Base-by-base conservation (phyloP, 129 eudicot genomes). In the Lactuca saligna region DNA sequence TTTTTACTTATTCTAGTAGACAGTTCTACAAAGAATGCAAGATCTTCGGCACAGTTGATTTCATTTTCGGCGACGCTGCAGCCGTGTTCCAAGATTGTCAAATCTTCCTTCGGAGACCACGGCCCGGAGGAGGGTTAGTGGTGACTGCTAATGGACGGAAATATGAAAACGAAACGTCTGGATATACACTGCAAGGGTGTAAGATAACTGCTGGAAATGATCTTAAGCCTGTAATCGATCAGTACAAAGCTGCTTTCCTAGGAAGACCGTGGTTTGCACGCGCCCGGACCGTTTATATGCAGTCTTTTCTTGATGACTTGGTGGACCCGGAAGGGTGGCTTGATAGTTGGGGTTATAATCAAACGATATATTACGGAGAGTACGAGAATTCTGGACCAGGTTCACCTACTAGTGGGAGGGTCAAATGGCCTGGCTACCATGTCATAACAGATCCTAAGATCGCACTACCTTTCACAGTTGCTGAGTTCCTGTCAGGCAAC, bases 371-470 rank as follows among this genome's bases (percentile, higher is more conserved):
- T 53, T 79, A 46, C 62, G 84, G 79, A 20, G 84, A 79, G 75
- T 82, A 82, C 51, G 17, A 57, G 41, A 82, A 82, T 49, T 46
- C 17, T 20, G 87, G 84, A 42, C 83, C 81, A 0, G 87, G 83
- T 37, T 79, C 84, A 15, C 66, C 81, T 33, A 79, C 87, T 20
- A 12, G 8, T 17, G 5, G 41, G 29, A 79, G 84, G 73, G 84
- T 82, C 57, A 71, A 70, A 46, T 83, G 87, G 84, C 82, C n/a
- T 5, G 64, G 81, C 44, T 70, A 50, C 34, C 70, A 71, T 37
- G 49, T n/a, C 31, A 69, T 78, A 37, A 69, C 55, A n/a, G 68
- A 74, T 42, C 51, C 0, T 14, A 61, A 65, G 48, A 65, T 41
- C 4, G 87, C 83, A 2, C 5, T 37, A 16, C 7, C 14, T 11